Base-by-base conservation (phyloP, 2,329 filamentous ascomycete genomes). In the Colletotrichum filicis region DNA sequence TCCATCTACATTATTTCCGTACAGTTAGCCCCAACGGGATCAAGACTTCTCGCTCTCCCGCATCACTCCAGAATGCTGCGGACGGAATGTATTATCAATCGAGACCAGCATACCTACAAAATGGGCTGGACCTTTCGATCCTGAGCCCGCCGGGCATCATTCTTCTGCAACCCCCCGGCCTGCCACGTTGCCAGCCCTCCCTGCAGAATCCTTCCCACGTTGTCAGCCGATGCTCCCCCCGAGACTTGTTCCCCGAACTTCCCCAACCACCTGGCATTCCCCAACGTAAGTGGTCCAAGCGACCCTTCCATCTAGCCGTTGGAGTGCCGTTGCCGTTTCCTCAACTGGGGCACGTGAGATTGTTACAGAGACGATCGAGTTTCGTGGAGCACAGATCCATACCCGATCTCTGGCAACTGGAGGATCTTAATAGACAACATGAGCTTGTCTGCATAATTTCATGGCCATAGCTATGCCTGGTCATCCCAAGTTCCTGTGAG, bases 131-230 rank as follows among this genome's bases (percentile, higher is more conserved):
- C 28, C 9, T 19, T n/a, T 58, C 11, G 2, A 24, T 2, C 14
- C 3, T 19, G 2, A 42, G 37, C 16, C 37, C 37, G 24, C 19
- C 56, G 32, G 32, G 4, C 32, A 58, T 58, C 26, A 28, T 16
- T 58, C 56, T 30, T 67, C 65, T 46, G 57, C 65, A 59, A 58
- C 58, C 65, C 52, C 52, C 52, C 35, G 69, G 65, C 58, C 12
- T 63, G 69, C 65, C 65, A 72, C 65, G 64, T 72, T 55, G 64
- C 37, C 26, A 9, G 66, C 28, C 22, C 58, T 59, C 68, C 42
- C 49, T 57, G 58, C 57, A 68, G 65, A 63, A 68, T 32, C 37
- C 26, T 42, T 42, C 37, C 58, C 69, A 65, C 67, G 67, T 65
- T 70, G 67, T 53, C 32, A 57, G n/a, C 35, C 16, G 52, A 61